Evolutionary conservation across 1,284 basidiomycete species (phyloP), one percentile per base, ranked within the genome.

Genomic region (Boletellus deceptivus): DNA sequence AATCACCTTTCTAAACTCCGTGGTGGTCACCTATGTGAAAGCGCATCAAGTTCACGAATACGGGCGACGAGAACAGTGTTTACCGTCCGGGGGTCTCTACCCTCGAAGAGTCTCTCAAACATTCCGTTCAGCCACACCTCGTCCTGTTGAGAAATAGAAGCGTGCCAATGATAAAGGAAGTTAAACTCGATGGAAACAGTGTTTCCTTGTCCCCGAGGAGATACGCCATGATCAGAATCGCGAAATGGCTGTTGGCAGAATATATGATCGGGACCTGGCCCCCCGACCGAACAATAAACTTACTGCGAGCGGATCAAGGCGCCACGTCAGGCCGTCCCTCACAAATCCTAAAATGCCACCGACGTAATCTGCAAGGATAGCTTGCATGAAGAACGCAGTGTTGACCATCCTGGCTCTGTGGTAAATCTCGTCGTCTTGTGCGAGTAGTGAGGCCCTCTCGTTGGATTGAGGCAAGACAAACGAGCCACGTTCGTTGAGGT

Each of bases 351-450:
- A 61, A 56, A 80, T 79, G 6, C 66, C 66, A 6, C 83, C 85
- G 33, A 90, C 83, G 54, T 91, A 91, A 68, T 90, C 86, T 71
- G 50, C 47, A 17, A 57, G 52, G 22, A 89, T 84, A 46, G 85
- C 77, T 53, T 83, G 78, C 76, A 89, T 82, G 63, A 89, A 90
- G 60, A 74, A 83, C 3, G 77, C 86, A 46, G 80, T 85, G 65
- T 92, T 92, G 54, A 92, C 81, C 43, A 89, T 71, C 34, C 89
- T 77, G 8, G 89, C 77, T 20, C 83, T 82, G 50, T 88, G 75
- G 74, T 91, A 92, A 46, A 92, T 78, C 61, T 89, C 87, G 45
- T 88, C 80, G 53, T 87, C 86, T 61, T 89, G 86, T 0, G 63
- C 68, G 29, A 54, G 57, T 18, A 63, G 62, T 29, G 71, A 61